Conservation (phyloP, 345 rosid species). For the Punica granatum region DNA sequence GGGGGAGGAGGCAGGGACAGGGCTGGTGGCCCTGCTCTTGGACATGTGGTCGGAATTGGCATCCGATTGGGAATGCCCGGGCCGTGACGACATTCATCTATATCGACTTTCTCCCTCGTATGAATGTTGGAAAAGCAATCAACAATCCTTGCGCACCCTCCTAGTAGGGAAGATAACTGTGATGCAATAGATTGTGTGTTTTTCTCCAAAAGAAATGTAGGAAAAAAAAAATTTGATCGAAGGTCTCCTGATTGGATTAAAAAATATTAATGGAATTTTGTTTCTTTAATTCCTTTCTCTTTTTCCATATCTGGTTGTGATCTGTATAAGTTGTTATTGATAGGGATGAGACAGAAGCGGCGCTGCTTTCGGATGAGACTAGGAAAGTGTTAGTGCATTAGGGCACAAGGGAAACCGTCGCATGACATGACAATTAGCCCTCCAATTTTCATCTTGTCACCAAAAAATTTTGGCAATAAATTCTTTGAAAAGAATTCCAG, state of each 20-base stretch:
- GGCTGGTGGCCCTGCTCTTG: constrained; percentile 17
- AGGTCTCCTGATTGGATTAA: no score
- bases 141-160: not conserved
- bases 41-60: constrained; percentile 21
- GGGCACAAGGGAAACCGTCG: no score
- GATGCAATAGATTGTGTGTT: not conserved
- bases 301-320: constrained; percentile 11
- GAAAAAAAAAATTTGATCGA: not conserved
- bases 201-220: not conserved
- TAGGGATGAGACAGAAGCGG: constrained; percentile 59
- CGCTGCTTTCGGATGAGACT: constrained; percentile 45
- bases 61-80: constrained; percentile 11
- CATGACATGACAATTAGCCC: no score
- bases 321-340: not conserved
- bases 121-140: not conserved
- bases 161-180: not conserved
- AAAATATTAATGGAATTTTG: no score
- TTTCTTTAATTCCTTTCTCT: not conserved
- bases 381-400: constrained; percentile 14
- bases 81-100: constrained; percentile 22
- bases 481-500: no score
- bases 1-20: not conserved
- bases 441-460: no score
- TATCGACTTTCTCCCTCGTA: not conserved
- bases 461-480: no score